Base-by-base conservation (phyloP, 345 rosid species). In the Brassica nigra region DNA sequence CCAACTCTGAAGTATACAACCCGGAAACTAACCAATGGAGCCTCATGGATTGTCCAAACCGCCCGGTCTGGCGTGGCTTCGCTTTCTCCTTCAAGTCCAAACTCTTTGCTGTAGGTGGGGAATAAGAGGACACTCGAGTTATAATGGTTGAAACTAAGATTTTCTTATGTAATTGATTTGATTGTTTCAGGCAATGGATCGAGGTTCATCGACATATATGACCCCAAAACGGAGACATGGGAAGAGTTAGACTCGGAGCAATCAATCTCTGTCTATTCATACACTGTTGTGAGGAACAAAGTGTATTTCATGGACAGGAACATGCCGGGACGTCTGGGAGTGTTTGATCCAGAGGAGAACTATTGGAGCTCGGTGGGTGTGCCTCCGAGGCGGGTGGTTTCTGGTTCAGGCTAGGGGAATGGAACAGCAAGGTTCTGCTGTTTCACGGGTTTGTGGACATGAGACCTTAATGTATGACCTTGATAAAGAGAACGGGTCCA, bases 291-390 rank as follows among this genome's bases (percentile, higher is more conserved):
- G 72, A 90, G 79, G 58, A 84, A 84, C 72, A 91, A 89, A 83
- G 92, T 92, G 78, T 91, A 83, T 82, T 91, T 91, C 39, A 87
- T 90, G 90, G 97, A 92, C 81, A 91, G 99, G 97, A 92, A 87
- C 70, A 89, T 87, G 82, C 94, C 91, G 62, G 72, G 97, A 78
- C 87, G 83, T 73, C 75, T 95, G 29, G 81, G 92, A 12, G 85
- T 92, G 68, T 90, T 90, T 75, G 80, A 91, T 58, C 87, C 89
- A 0, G 88, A 82, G 58, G 89, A 89, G 47, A 84, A 77, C 70
- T 82, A 89, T 0, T 92, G 99, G 99, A 87, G 81, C 76, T 82
- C 80, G 82, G 94, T 89, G 8, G 74, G 85, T 3, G 87, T 91
- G 73, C 99, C 99, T 4, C 82, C 86, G 75, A 80, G 92, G 93